Percentiles rank a stretch among this genome's conserved stretches.
Conservation (phyloP, 495 filamentous ascomycete species). For the Hypoxylon subgilvum region DNA sequence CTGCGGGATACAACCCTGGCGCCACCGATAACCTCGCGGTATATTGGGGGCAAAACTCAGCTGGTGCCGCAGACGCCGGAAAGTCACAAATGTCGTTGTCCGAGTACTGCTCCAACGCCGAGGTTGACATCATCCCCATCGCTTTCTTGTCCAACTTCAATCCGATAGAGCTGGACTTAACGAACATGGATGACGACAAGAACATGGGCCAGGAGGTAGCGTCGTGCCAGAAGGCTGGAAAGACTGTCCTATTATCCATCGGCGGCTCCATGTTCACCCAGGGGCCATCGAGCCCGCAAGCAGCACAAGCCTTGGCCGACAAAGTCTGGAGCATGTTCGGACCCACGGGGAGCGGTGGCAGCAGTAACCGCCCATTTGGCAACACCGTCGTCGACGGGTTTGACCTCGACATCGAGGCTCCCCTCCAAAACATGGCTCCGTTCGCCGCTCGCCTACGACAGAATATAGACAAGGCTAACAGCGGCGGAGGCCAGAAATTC, state of each 20-base stretch:
- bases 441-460: conserved; percentile 62
- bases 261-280: conserved; percentile 59
- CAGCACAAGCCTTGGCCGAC: conserved; percentile 61
- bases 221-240: conserved; percentile 64
- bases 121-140: conserved; percentile 60
- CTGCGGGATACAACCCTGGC: conserved; percentile 55
- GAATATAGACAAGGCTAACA: conserved; percentile 54
- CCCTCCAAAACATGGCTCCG: conserved; percentile 51
- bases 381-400: conserved; percentile 62
- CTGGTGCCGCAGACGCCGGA: conserved; percentile 1
- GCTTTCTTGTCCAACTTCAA: conserved; percentile 63
- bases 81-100: conserved; percentile 24
- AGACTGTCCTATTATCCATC: conserved; percentile 67
- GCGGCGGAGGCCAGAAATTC: conserved; percentile 51
- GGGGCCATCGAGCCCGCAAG: conserved; percentile 54
- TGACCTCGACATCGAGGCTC: conserved; percentile 54
- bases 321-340: conserved; percentile 71
- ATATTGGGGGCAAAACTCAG: conserved; percentile 60
- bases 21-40: conserved; percentile 65
- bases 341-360: conserved; percentile 37
- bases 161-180: conserved; percentile 60
- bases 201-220: conserved; percentile 59
- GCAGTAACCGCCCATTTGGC: conserved; percentile 57
- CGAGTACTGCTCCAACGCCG: conserved; percentile 33
- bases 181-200: conserved; percentile 61